Conservation (phyloP, 2,329 filamentous ascomycete species). For the Taxawa tesnikishii region DNA sequence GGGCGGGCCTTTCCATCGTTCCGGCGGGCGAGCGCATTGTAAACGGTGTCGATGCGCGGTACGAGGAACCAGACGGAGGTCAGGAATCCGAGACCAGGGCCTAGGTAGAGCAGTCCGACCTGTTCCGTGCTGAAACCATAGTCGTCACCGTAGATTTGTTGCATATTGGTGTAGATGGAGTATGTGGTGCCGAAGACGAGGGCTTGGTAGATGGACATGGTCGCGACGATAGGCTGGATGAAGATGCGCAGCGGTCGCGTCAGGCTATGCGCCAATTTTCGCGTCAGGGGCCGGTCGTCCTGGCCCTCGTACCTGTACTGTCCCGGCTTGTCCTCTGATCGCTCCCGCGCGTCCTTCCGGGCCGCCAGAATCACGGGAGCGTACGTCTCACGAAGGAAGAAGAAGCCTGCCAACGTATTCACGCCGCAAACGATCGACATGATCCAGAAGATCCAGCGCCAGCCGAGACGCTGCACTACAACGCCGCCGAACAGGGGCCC, state of each 20-base stretch:
- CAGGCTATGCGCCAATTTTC: conserved; percentile 25
- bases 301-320: conserved; percentile 31
- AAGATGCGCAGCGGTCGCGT: conserved; percentile 30
- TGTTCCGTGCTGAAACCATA: conserved; percentile 35
- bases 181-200: conserved; percentile 36
- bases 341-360: conserved; percentile 23
- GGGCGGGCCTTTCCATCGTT: conserved; percentile 28
- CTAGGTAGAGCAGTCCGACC: conserved; percentile 33
- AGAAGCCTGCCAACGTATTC: conserved; percentile 29
- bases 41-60: conserved; percentile 34
- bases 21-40: conserved; percentile 28
- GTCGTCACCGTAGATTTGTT: conserved; percentile 29
- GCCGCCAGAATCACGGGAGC: conserved; percentile 26
- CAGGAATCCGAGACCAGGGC: conserved; percentile 31
- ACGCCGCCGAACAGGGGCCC: conserved; percentile 32
- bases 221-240: conserved; percentile 32
- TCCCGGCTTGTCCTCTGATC: conserved; percentile 20
- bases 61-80: conserved; percentile 33
- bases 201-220: conserved; percentile 34
- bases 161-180: conserved; percentile 35
- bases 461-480: conserved; percentile 30
- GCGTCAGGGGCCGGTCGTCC: conserved; percentile 23
- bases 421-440: conserved; percentile 28
- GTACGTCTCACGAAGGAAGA: conserved; percentile 33
- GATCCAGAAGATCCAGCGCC: conserved; percentile 39